Conservation (phyloP, 306 rosid species). For the cucumber (Cucumis sativus) region DNA sequence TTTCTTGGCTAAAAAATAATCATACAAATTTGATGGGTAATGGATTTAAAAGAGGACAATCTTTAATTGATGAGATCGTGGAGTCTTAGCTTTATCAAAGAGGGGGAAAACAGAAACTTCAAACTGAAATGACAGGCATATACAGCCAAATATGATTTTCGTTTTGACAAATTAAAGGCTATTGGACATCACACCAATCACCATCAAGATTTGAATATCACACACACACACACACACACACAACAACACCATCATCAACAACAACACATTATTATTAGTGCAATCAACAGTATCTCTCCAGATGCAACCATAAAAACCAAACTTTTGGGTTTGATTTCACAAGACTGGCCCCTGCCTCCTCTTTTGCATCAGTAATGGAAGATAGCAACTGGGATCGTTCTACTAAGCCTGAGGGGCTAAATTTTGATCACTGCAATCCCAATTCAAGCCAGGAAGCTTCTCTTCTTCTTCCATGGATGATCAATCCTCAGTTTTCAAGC, state of each 20-base stretch:
- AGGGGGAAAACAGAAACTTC: slow-evolving; percentile 9
- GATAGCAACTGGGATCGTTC: slow-evolving; percentile 4
- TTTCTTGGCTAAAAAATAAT: not conserved
- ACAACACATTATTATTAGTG: slow-evolving; percentile 21
- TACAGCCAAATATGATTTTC: slow-evolving; percentile 41
- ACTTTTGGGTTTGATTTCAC: slow-evolving; percentile 15
- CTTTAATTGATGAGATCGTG: not conserved
- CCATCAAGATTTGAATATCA: slow-evolving; percentile 41
- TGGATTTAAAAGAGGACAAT: slow-evolving; percentile 7
- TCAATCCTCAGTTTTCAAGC: slow-evolving; percentile 23
- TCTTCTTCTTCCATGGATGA: slow-evolving; percentile 27
- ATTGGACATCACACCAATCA: slow-evolving; percentile 43
- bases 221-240: slow-evolving; percentile 21
- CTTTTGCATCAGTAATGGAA: not conserved
- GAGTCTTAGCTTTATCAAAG: slow-evolving; percentile 15
- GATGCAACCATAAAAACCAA: slow-evolving; percentile 30
- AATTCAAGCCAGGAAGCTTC: slow-evolving; percentile 24
- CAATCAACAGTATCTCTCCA: slow-evolving; percentile 33
- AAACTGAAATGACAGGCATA: slow-evolving; percentile 41
- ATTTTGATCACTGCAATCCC: slow-evolving; percentile 21
- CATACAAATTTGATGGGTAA: not conserved
- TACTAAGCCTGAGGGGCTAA: not conserved
- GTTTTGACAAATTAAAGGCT: slow-evolving; percentile 45
- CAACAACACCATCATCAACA: not conserved
- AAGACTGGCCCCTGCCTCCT: not conserved